These are phyloP conservation scores for Carex scoparia DNA, from an alignment of 176 grass and related monocot genomes.

Conservation along the genomic window DNA sequence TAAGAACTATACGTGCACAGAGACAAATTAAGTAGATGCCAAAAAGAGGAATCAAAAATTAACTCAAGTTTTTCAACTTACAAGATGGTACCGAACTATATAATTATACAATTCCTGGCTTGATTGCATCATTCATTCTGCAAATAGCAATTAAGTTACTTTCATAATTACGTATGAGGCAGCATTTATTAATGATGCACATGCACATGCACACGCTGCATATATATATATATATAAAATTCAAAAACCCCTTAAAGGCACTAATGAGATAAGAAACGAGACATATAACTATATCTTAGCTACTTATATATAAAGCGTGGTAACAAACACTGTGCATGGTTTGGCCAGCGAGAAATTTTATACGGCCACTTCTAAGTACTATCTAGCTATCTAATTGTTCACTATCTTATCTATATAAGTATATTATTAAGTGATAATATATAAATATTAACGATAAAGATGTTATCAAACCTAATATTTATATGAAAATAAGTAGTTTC, in stretches of 20 bases:
- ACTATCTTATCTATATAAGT: too few relatives aligned
- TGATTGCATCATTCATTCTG: neutral
- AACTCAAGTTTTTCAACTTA: too few relatives aligned
- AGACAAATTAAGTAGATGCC: too few relatives aligned
- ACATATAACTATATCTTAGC: neutral
- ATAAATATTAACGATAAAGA: too few relatives aligned
- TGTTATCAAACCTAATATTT: too few relatives aligned
- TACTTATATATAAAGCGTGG: neutral
- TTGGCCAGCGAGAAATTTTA: neutral
- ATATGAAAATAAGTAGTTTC: too few relatives aligned
- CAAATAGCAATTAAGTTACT: neutral
- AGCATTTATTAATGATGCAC: neutral
- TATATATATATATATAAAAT: neutral
- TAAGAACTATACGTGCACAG: neutral
- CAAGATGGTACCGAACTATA: neutral
- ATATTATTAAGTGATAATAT: too few relatives aligned
- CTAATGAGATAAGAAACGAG: neutral
- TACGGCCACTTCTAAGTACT: neutral
- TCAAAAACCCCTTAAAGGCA: neutral
- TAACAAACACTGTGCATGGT: neutral
- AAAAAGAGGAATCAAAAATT: too few relatives aligned
- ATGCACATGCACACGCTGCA: neutral
- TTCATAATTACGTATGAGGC: neutral
- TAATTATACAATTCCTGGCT: neutral
- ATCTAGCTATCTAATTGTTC: neutral